phyloP scores from a whole-genome alignment of 2,329 filamentous ascomycete genomes.

The Neopestalotiopsis sp. region DNA sequence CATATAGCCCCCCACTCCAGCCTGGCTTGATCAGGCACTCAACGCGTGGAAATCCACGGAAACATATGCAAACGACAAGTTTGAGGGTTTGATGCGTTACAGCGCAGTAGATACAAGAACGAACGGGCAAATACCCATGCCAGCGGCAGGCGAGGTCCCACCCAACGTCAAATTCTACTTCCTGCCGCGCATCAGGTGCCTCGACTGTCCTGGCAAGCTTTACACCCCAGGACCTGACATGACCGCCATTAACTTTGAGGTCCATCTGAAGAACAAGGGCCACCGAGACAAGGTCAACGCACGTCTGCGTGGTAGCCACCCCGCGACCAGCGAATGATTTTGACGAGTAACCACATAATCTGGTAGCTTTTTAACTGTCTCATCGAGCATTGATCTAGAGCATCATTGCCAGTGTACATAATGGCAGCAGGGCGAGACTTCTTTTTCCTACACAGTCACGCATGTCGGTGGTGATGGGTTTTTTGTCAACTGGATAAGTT shows the following conservation, averaged over 20 bases:
- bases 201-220: conserved; percentile 90
- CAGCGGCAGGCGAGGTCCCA: conserved; percentile 54
- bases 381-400: not conserved
- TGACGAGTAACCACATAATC: not conserved
- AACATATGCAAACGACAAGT: conserved; percentile 78
- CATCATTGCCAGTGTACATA: not conserved
- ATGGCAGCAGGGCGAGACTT: not conserved
- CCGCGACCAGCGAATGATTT: not conserved
- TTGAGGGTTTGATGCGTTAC: conserved; percentile 92
- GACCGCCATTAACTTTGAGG: conserved; percentile 89
- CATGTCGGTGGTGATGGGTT: not conserved
- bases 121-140: conserved; percentile 64
- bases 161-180: conserved; percentile 78
- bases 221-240: conserved; percentile 89
- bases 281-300: conserved; percentile 75
- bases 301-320: conserved; percentile 16
- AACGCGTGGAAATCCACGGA: conserved; percentile 66
- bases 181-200: conserved; percentile 87
- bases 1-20: conserved; percentile 78
- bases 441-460: not conserved
- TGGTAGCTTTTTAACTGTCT: not conserved
- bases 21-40: conserved; percentile 82
- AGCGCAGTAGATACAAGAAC: conserved; percentile 78
- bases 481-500: not conserved
- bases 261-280: conserved; percentile 84